Percentiles rank a stretch among this genome's conserved stretches.
Conservation (phyloP, 2,329 filamentous ascomycete species). For the Penicillium sp. region DNA sequence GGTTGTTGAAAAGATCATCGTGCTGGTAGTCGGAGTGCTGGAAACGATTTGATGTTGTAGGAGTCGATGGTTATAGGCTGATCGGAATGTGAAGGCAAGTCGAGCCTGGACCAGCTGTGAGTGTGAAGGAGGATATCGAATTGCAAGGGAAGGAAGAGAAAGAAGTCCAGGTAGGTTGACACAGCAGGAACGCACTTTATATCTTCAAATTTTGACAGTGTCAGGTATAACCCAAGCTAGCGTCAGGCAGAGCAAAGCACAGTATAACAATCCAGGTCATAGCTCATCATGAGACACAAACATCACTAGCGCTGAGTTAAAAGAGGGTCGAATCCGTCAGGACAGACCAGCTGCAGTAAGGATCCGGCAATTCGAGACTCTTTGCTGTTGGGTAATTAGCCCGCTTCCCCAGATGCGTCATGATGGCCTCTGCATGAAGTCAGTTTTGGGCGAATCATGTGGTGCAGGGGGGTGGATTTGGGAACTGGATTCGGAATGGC, state of each 20-base stretch:
- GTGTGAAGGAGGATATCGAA: not conserved
- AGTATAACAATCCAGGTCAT: not conserved
- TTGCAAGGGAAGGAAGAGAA: not conserved
- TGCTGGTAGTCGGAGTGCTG: not conserved
- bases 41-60: too few species aligned
- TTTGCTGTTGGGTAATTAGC: constrained; percentile 2
- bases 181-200: constrained; percentile 9
- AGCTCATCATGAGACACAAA: constrained; percentile 20
- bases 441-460: constrained; percentile 11
- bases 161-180: constrained; percentile 10
- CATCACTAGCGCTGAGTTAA: constrained; percentile 17
- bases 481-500: not conserved
- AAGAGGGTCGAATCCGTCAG: constrained; percentile 10
- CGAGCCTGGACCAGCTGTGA: not conserved
- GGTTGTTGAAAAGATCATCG: constrained; percentile 28
- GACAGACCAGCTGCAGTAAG: constrained; percentile 12
- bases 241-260: not conserved
- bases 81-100: not conserved
- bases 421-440: constrained; percentile 30
- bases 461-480: not conserved
- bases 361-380: not conserved
- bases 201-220: not conserved
- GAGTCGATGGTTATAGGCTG: too few species aligned
- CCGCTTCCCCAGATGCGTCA: constrained; percentile 36
- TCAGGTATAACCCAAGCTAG: not conserved